Evolutionary conservation across 108 stramenopile genomes (phyloP).

Genomic region (Nitzschia inconspicua): DNA sequence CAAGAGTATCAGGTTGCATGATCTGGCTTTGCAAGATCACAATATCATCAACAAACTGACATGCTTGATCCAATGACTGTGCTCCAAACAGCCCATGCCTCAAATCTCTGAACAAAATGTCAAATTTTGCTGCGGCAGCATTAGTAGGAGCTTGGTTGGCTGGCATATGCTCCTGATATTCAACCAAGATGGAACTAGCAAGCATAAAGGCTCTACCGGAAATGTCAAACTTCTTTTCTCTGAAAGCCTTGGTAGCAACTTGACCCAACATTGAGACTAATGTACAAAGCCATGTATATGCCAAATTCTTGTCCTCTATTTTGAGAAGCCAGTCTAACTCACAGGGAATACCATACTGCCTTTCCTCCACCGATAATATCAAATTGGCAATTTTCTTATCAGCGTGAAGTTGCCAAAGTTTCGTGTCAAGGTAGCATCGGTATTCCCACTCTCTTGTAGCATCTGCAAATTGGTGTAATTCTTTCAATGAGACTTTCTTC

Average conservation of each 20-base stretch:
- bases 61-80: too few relatives aligned
- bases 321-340: conserved; percentile 24
- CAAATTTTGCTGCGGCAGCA: too few relatives aligned
- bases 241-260: conserved; percentile 20
- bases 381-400: conserved; percentile 1
- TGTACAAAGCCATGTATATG: background rate
- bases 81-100: too few relatives aligned
- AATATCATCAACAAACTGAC: too few relatives aligned
- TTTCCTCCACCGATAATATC: background rate
- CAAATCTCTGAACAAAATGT: too few relatives aligned
- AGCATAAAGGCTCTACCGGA: conserved; percentile 55
- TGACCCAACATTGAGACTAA: conserved; percentile 26
- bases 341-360: conserved; percentile 8
- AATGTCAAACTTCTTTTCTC: conserved; percentile 40
- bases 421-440: conserved; percentile 32
- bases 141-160: too few relatives aligned
- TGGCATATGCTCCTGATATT: too few relatives aligned
- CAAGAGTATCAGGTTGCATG: too few relatives aligned
- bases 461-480: conserved; percentile 53
- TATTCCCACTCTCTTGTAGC: conserved; percentile 44
- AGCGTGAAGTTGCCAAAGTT: conserved; percentile 2
- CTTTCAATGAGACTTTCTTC: conserved; percentile 38
- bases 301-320: background rate
- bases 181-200: conserved; percentile 17
- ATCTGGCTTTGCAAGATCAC: too few relatives aligned